A percentile compares a stretch with the other conserved stretches of the same genome.
phyloP scores from a whole-genome alignment of 495 filamentous ascomycete species.

The Neurospora discreta region DNA sequence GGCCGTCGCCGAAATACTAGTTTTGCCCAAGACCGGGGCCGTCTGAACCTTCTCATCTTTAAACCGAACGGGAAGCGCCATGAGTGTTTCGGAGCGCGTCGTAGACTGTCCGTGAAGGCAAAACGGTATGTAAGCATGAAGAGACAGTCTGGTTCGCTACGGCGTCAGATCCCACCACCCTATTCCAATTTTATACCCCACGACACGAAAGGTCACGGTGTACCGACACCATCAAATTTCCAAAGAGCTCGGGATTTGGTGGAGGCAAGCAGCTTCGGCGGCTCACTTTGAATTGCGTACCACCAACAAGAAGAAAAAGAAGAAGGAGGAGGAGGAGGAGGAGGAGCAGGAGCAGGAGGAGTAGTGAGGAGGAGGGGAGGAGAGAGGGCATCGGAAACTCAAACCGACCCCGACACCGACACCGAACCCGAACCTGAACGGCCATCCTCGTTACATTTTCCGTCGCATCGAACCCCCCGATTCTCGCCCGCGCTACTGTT shows the following conservation, averaged over 20 bases:
- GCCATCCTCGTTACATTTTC: conserved; percentile 9
- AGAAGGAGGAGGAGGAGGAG: not conserved
- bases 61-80: not conserved
- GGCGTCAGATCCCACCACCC: not conserved
- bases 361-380: not conserved
- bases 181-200: not conserved
- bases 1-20: not conserved
- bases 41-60: not conserved
- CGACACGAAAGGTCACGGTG: not conserved
- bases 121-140: not conserved
- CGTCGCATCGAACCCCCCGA: not conserved
- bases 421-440: conserved; percentile 11
- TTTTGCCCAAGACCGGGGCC: not conserved
- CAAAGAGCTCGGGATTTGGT: not conserved
- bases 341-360: not conserved
- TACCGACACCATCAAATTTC: not conserved
- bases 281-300: not conserved
- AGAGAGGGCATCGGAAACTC: conserved; percentile 5
- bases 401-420: conserved; percentile 8
- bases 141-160: not conserved
- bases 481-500: not conserved
- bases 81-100: not conserved
- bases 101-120: not conserved
- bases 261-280: not conserved
- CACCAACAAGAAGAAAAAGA: not conserved